These are phyloP conservation scores for Sphagnum contortum DNA, from an alignment of 225 moss, liverwort and hornwort species.

Conservation along the genomic window DNA sequence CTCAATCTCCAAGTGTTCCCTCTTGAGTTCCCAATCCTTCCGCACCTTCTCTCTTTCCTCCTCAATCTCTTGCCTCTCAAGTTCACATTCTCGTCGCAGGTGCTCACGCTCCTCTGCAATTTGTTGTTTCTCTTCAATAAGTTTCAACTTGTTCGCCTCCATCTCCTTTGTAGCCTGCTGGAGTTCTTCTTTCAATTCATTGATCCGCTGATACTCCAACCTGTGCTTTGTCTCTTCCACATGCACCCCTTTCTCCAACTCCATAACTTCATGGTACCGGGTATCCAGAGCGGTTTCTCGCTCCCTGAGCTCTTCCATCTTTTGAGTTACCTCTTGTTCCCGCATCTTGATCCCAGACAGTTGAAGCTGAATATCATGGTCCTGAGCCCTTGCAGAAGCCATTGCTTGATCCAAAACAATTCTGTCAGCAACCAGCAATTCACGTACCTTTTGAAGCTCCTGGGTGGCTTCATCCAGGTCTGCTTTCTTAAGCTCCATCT, in stretches of 20 bases:
- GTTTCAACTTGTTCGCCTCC: slow-evolving; percentile 8
- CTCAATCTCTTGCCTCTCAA: slow-evolving; percentile 12
- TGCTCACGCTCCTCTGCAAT: no score
- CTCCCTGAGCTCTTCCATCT: slow-evolving; percentile 12
- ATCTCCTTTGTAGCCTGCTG: slow-evolving; percentile 10
- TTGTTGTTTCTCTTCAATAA: slow-evolving; percentile 1
- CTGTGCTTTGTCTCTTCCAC: slow-evolving; percentile 10
- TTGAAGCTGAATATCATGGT: slow-evolving; percentile 14
- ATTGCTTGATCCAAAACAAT: slow-evolving; percentile 22
- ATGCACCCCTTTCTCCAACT: slow-evolving; percentile 20
- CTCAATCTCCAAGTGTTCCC: slow-evolving; percentile 53
- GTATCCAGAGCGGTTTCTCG: slow-evolving; percentile 24
- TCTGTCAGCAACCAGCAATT: slow-evolving; percentile 39
- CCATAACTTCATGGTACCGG: slow-evolving; percentile 17
- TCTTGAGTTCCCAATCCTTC: slow-evolving; percentile 58
- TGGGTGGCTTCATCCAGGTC: slow-evolving; percentile 38
- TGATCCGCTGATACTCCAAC: slow-evolving; percentile 15
- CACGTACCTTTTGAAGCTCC: slow-evolving; percentile 41
- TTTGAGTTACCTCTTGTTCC: slow-evolving; percentile 13
- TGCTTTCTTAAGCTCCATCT: slow-evolving; percentile 40
- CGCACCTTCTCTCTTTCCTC: slow-evolving; percentile 22
- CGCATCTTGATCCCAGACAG: slow-evolving; percentile 11
- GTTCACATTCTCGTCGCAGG: neutral
- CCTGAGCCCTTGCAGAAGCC: slow-evolving; percentile 12
- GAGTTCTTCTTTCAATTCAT: slow-evolving; percentile 9